Conservation (phyloP, 2,329 filamentous ascomycete species). For the Nigrospora osmanthi region DNA sequence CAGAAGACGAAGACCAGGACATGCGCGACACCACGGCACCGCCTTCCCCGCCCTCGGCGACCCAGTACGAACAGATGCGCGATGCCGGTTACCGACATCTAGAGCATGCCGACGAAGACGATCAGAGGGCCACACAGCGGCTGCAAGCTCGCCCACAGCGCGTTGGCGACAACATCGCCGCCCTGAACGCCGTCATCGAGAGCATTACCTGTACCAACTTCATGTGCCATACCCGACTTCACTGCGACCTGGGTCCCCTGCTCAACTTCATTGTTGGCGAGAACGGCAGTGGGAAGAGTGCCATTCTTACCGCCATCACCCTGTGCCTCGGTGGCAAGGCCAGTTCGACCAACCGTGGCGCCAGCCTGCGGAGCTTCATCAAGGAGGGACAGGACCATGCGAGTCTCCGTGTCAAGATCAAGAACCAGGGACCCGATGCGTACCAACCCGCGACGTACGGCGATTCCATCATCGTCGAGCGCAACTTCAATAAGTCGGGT, state of each 20-base stretch:
- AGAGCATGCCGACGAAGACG: conserved; percentile 47
- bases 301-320: conserved; percentile 85
- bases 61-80: conserved; percentile 55
- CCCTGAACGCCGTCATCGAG: conserved; percentile 82
- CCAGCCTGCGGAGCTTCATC: conserved; percentile 82
- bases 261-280: conserved; percentile 98
- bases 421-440: conserved; percentile 79
- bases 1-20: conserved; percentile 19
- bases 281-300: conserved; percentile 97
- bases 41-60: conserved; percentile 34
- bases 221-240: conserved; percentile 85
- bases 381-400: conserved; percentile 78
- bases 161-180: conserved; percentile 62
- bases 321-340: conserved; percentile 94
- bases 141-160: conserved; percentile 39
- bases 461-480: conserved; percentile 80
- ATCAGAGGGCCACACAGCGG: conserved; percentile 57
- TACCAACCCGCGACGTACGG: conserved; percentile 81
- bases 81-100: conserved; percentile 53
- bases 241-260: conserved; percentile 79
- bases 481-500: conserved; percentile 71
- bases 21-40: conserved; percentile 15
- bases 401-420: conserved; percentile 74
- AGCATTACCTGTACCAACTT: conserved; percentile 85
- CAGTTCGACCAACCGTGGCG: conserved; percentile 83